Conservation (phyloP, 106 monocot species). For the Platanthera guangdongensis region DNA sequence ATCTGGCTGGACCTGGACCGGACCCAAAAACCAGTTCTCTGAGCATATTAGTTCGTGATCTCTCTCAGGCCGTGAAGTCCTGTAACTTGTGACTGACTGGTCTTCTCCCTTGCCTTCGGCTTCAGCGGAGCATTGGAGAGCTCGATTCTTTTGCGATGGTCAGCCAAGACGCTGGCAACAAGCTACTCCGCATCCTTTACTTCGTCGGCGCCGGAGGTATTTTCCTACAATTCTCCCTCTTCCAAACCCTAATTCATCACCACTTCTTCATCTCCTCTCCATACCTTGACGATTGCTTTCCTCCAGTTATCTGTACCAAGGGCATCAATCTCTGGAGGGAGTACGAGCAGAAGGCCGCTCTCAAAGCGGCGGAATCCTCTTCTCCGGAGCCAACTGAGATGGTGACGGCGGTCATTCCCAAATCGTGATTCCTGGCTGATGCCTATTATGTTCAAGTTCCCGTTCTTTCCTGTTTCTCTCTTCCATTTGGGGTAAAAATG, state of each 20-base stretch:
- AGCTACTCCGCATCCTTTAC: slow-evolving; percentile 49
- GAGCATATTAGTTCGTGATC: too few species aligned
- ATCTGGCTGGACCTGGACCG: too few species aligned
- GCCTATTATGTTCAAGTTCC: not conserved
- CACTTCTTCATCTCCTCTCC: not conserved
- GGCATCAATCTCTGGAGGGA: slow-evolving; percentile 61
- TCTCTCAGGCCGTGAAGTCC: too few species aligned
- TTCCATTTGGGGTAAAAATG: not conserved
- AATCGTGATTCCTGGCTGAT: not conserved
- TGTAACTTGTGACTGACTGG: too few species aligned
- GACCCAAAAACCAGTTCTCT: too few species aligned
- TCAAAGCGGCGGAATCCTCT: slow-evolving; percentile 25
- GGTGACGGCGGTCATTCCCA: not conserved
- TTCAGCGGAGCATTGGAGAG: not conserved
- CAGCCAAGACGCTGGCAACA: slow-evolving; percentile 37
- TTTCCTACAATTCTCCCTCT: not conserved
- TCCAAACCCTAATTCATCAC: not conserved
- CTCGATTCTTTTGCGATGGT: slow-evolving; percentile 11
- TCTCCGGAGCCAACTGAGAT: not conserved
- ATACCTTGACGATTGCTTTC: not conserved
- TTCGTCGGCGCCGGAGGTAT: slow-evolving; percentile 63
- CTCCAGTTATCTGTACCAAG: slow-evolving; percentile 48
- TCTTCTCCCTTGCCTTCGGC: not conserved
- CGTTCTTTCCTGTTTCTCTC: not conserved
- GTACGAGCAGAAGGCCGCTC: slow-evolving; percentile 39